phyloP scores from a whole-genome alignment of 345 rosid genomes.

The Eucalyptus grandis region DNA sequence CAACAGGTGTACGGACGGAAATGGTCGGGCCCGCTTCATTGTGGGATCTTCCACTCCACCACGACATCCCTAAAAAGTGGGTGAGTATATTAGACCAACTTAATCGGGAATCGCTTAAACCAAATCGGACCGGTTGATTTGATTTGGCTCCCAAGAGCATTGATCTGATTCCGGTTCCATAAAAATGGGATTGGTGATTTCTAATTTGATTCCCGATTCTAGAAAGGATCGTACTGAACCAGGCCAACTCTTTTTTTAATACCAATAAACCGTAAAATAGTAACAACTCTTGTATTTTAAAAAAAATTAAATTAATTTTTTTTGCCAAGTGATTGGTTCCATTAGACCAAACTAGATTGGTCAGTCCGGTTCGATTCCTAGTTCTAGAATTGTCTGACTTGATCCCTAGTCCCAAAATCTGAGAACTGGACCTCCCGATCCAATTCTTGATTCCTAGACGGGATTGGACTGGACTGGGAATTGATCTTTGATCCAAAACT shows the following conservation, averaged over 20 bases:
- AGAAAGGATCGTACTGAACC: fast-evolving
- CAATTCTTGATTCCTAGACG: too few species aligned
- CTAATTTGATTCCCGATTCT: too few species aligned
- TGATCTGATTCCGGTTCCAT: fast-evolving
- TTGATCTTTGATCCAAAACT: not conserved
- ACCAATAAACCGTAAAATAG: too few species aligned
- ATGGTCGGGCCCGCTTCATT: not conserved
- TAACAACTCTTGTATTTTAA: too few species aligned
- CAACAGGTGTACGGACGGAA: not conserved
- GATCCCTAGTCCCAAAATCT: too few species aligned
- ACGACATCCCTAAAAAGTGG: not conserved
- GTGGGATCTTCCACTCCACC: not conserved
- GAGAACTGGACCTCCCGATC: fast-evolving
- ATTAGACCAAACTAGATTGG: too few species aligned
- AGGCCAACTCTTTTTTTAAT: too few species aligned
- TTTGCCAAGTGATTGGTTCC: too few species aligned
- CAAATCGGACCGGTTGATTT: fast-evolving
- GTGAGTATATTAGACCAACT: too few species aligned
- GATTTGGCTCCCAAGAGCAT: fast-evolving
- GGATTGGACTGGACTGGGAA: fast-evolving
- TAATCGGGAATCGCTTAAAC: fast-evolving
- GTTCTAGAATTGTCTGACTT: fast-evolving
- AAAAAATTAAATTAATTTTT: too few species aligned
- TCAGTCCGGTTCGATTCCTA: fast-evolving
- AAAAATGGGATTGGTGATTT: too few species aligned